Evolutionary conservation across 495 filamentous ascomycete species (phyloP).

Genomic region (Terfezia boudieri): DNA sequence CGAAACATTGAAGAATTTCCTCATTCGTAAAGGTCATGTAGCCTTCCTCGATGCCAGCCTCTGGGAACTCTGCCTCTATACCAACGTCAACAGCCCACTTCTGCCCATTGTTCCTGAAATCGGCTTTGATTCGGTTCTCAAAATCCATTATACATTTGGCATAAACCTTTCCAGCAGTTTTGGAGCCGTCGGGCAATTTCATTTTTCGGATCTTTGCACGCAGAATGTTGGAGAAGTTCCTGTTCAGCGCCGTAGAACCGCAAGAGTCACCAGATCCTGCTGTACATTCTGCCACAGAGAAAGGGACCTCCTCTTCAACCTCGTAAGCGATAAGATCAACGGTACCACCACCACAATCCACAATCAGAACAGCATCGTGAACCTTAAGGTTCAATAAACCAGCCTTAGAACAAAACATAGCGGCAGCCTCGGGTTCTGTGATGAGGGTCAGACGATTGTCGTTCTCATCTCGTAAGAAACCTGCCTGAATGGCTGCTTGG

Average conservation of each 20-base stretch:
- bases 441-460: constrained; percentile 53
- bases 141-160: constrained; percentile 75
- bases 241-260: constrained; percentile 52
- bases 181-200: constrained; percentile 60
- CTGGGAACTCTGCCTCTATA: constrained; percentile 58
- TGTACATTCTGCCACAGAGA: constrained; percentile 56
- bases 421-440: constrained; percentile 56
- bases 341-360: constrained; percentile 60
- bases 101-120: constrained; percentile 62
- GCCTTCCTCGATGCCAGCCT: constrained; percentile 57
- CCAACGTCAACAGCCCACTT: constrained; percentile 63
- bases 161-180: constrained; percentile 54
- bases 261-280: constrained; percentile 60
- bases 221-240: constrained; percentile 60
- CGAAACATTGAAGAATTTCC: constrained; percentile 62
- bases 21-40: constrained; percentile 73
- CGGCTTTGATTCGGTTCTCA: constrained; percentile 62
- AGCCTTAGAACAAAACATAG: constrained; percentile 60
- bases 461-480: constrained; percentile 54
- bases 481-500: constrained; percentile 54
- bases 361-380: constrained; percentile 54
- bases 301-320: constrained; percentile 56
- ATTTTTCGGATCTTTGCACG: constrained; percentile 65
- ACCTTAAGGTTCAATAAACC: constrained; percentile 54
- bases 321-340: constrained; percentile 67